A percentile compares a stretch with the other conserved stretches of the same genome.
Evolutionary conservation across 2,329 filamentous ascomycete genomes (phyloP).

Genomic region (Colletotrichum sp.): DNA sequence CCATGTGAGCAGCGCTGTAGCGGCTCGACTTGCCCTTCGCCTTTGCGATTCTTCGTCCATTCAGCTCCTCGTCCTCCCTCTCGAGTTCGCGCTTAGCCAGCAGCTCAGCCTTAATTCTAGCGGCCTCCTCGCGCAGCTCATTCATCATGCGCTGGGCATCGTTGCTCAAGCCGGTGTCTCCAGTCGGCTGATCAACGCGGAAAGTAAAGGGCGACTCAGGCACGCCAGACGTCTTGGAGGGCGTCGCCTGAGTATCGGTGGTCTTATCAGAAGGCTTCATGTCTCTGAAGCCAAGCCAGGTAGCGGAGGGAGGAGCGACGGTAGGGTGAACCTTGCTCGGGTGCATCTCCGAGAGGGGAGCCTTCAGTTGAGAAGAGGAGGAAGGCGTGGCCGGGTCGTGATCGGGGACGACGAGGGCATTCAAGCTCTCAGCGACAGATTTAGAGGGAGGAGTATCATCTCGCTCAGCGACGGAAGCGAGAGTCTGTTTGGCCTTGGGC

Average conservation of each 20-base stretch:
- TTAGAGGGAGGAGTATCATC: slow-evolving; percentile 39
- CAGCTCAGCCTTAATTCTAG: slow-evolving; percentile 27
- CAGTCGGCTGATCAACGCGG: slow-evolving; percentile 56
- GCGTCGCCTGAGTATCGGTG: slow-evolving; percentile 59
- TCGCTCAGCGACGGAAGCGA: slow-evolving; percentile 49
- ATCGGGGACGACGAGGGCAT: slow-evolving; percentile 37
- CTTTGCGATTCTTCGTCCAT: slow-evolving; percentile 75
- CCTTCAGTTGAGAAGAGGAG: slow-evolving; percentile 69
- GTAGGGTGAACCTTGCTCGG: slow-evolving; percentile 82
- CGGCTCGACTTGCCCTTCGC: slow-evolving; percentile 79
- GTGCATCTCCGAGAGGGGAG: slow-evolving; percentile 85
- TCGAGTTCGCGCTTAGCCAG: slow-evolving; percentile 62
- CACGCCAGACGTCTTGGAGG: slow-evolving; percentile 59
- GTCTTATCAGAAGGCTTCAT: slow-evolving; percentile 63
- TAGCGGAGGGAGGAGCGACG: slow-evolving; percentile 77
- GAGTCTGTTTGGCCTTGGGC: slow-evolving; percentile 33
- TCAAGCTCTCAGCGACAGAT: slow-evolving; percentile 28
- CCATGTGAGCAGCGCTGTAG: slow-evolving; percentile 86
- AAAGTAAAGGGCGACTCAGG: slow-evolving; percentile 71
- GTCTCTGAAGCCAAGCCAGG: slow-evolving; percentile 82
- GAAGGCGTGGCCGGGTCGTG: slow-evolving; percentile 60
- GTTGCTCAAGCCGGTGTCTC: slow-evolving; percentile 61
- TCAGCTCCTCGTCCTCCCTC: slow-evolving; percentile 44
- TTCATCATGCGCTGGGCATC: slow-evolving; percentile 67
- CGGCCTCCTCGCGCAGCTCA: slow-evolving; percentile 64